These are phyloP conservation scores for Komagataella ulmi DNA, from an alignment of 805 yeast species.

Conservation along the genomic window DNA sequence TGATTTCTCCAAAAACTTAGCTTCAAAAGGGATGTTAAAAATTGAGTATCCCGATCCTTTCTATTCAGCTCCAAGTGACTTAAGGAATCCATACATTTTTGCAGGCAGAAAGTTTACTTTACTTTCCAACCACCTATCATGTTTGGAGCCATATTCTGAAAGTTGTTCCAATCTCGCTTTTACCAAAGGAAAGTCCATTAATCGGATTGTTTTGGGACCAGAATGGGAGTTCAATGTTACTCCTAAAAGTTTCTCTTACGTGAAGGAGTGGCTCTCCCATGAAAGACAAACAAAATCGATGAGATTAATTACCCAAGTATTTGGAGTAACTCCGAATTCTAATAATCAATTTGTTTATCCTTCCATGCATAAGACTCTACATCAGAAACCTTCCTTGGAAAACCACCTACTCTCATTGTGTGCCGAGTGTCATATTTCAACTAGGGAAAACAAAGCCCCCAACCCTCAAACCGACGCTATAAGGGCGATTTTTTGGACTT, in stretches of 20 bases:
- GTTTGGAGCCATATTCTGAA: slow-evolving; percentile 8
- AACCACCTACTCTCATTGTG: slow-evolving; percentile 41
- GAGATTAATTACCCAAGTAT: slow-evolving; percentile 34
- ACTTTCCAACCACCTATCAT: slow-evolving; percentile 21
- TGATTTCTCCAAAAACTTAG: slow-evolving; percentile 18
- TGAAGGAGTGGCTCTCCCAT: slow-evolving; percentile 6
- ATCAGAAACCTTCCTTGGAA: slow-evolving; percentile 22
- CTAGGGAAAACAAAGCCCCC: slow-evolving; percentile 37
- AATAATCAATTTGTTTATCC: slow-evolving; percentile 25
- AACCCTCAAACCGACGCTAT: slow-evolving; percentile 56
- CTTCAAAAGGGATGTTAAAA: slow-evolving; percentile 29
- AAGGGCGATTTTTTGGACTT: slow-evolving; percentile 47
- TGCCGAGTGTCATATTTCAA: slow-evolving; percentile 56
- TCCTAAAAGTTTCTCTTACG: not conserved
- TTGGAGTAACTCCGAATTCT: slow-evolving; percentile 26
- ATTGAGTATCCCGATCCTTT: slow-evolving; percentile 50
- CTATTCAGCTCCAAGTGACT: slow-evolving; percentile 40
- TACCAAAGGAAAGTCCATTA: not conserved
- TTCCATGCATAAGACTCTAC: slow-evolving; percentile 13
- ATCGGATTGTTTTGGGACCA: not conserved
- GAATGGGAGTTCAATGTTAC: not conserved
- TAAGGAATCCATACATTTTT: slow-evolving; percentile 38
- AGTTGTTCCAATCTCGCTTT: not conserved
- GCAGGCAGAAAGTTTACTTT: slow-evolving; percentile 54
- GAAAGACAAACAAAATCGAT: slow-evolving; percentile 5